These are phyloP conservation scores for Kregervanrija fluxuum DNA, from an alignment of 805 yeast species.

Conservation along the genomic window DNA sequence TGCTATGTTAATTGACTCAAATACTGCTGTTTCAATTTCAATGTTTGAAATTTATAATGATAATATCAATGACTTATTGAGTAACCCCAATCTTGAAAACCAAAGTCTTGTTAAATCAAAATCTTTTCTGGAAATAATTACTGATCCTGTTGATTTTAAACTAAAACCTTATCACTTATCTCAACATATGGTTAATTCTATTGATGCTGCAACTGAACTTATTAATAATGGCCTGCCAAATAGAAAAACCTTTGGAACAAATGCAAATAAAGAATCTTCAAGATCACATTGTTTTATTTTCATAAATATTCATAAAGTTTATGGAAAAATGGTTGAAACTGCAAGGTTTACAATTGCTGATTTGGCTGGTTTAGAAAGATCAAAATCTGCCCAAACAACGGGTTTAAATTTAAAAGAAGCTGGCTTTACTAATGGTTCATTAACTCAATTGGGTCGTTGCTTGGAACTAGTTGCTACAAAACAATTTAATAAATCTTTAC, in stretches of 20 bases:
- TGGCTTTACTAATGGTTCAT: slow-evolving; percentile 40
- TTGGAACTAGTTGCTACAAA: slow-evolving; percentile 33
- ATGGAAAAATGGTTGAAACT: slow-evolving; percentile 18
- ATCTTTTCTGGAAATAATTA: slow-evolving; percentile 32
- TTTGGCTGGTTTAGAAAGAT: slow-evolving; percentile 45
- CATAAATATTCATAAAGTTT: slow-evolving; percentile 19
- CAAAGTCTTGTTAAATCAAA: slow-evolving; percentile 12
- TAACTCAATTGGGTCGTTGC: slow-evolving; percentile 45
- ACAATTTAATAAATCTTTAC: slow-evolving; percentile 32
- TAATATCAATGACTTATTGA: slow-evolving; percentile 32
- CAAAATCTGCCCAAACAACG: slow-evolving; percentile 36
- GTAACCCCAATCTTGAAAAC: slow-evolving; percentile 10
- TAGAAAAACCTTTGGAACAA: slow-evolving; percentile 36
- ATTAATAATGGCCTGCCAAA: slow-evolving; percentile 32
- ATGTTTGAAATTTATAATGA: slow-evolving; percentile 50
- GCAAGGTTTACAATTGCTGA: slow-evolving; percentile 43
- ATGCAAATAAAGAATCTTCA: slow-evolving; percentile 36
- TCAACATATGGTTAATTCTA: slow-evolving; percentile 31
- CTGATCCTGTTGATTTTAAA: slow-evolving; percentile 37
- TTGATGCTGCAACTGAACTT: slow-evolving; percentile 30
- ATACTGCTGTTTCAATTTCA: slow-evolving; percentile 37
- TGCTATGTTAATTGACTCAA: not conserved
- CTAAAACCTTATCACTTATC: slow-evolving; percentile 37
- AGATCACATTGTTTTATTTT: slow-evolving; percentile 47
- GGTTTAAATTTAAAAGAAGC: slow-evolving; percentile 42